Percentiles rank a stretch among this genome's conserved stretches.
These are phyloP conservation scores for Hymenoscyphus infarciens DNA, from an alignment of 2,329 filamentous ascomycete genomes.

Conservation along the genomic window DNA sequence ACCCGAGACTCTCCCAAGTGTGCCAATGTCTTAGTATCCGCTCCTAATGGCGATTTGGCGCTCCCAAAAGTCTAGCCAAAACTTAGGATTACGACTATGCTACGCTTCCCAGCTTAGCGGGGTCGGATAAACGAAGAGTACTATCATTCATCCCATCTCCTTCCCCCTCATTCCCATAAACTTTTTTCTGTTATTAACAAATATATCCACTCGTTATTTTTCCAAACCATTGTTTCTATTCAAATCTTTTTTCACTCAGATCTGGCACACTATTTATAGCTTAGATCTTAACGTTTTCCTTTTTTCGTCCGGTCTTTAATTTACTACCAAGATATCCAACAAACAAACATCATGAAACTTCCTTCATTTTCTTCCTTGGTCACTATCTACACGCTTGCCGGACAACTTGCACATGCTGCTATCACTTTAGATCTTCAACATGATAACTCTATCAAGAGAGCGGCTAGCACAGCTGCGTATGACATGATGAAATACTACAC, in stretches of 20 bases:
- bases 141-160: background rate
- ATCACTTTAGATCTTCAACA: conserved; percentile 24
- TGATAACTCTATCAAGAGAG: conserved; percentile 24
- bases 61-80: conserved; percentile 4
- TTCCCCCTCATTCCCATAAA: background rate
- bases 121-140: background rate
- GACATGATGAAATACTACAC: conserved; percentile 52
- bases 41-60: background rate
- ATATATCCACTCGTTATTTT: background rate
- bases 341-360: conserved; percentile 4
- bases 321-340: background rate
- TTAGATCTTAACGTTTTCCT: background rate
- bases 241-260: background rate
- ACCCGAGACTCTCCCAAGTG: conserved; percentile 6
- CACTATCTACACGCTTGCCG: conserved; percentile 23
- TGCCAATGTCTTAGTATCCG: conserved; percentile 9
- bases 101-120: background rate
- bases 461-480: conserved; percentile 38
- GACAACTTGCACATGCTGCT: conserved; percentile 22
- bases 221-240: background rate
- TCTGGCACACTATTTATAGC: background rate
- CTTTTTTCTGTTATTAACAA: background rate
- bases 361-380: conserved; percentile 7
- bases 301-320: background rate
- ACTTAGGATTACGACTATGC: conserved; percentile 11